Conservation (phyloP, 2,329 filamentous ascomycete species). For the Xylariaceae sp. region DNA sequence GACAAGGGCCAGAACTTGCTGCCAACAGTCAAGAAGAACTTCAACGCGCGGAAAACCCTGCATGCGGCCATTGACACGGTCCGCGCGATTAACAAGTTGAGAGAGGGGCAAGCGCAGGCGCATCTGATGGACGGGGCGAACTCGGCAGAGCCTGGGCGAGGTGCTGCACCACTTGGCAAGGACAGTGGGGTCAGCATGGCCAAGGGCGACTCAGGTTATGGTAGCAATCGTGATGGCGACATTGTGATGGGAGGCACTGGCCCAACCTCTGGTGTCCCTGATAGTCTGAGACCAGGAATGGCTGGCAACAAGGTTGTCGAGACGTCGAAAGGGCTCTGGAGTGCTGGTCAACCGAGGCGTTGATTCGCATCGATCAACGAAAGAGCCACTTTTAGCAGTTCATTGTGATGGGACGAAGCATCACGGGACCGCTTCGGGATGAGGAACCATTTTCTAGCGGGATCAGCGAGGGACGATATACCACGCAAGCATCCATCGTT, state of each 20-base stretch:
- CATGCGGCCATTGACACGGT: slow-evolving; percentile 70
- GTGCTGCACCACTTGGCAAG: slow-evolving; percentile 31
- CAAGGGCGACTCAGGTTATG: slow-evolving; percentile 45
- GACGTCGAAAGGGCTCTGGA: slow-evolving; percentile 62
- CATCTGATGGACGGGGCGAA: slow-evolving; percentile 58
- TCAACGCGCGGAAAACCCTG: slow-evolving; percentile 64
- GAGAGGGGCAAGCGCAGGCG: slow-evolving; percentile 49
- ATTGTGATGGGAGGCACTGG: slow-evolving; percentile 45
- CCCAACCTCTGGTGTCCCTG: slow-evolving; percentile 36
- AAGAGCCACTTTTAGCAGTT: no score
- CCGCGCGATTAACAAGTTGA: slow-evolving; percentile 66
- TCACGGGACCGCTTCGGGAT: no score
- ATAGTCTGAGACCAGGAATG: slow-evolving; percentile 51
- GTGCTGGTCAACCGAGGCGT: slow-evolving; percentile 26
- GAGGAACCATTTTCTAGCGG: no score
- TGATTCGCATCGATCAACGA: no score
- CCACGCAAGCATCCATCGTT: neutral
- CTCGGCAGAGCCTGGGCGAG: slow-evolving; percentile 45
- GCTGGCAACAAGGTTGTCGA: slow-evolving; percentile 55
- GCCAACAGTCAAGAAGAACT: slow-evolving; percentile 70
- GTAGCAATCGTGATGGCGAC: slow-evolving; percentile 37
- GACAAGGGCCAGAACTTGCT: slow-evolving; percentile 58
- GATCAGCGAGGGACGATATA: no score
- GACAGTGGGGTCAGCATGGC: slow-evolving; percentile 41
- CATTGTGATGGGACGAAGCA: no score